Evolutionary conservation across 495 filamentous ascomycete species (phyloP).

Genomic region (Xylaria cubensis): DNA sequence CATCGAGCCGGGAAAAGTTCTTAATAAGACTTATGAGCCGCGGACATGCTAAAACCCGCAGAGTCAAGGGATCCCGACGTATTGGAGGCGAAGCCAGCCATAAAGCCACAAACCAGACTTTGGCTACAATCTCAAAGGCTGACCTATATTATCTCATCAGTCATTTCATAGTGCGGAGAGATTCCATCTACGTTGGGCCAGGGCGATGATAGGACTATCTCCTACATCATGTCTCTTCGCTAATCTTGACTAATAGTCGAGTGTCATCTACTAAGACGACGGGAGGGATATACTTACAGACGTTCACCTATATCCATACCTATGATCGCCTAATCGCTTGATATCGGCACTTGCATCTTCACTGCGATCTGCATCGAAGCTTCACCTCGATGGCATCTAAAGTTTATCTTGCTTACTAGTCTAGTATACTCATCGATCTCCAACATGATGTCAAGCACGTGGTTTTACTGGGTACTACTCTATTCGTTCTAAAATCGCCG

Average conservation of each 20-base stretch:
- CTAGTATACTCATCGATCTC: neutral
- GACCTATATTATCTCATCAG: neutral
- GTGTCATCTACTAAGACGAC: neutral
- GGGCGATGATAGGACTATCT: neutral
- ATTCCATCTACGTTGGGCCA: no score
- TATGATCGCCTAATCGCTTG: neutral
- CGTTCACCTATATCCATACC: neutral
- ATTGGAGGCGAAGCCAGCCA: neutral
- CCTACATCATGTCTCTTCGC: neutral
- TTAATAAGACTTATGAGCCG: neutral
- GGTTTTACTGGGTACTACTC: neutral
- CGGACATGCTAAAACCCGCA: neutral
- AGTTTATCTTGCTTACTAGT: neutral
- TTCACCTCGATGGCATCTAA: neutral
- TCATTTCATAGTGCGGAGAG: neutral
- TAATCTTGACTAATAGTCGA: neutral
- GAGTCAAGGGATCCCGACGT: neutral
- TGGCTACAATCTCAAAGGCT: neutral
- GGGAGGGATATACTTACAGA: neutral
- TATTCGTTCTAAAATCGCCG: neutral
- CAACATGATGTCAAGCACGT: neutral
- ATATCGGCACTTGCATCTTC: neutral
- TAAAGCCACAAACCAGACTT: neutral
- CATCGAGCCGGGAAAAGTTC: neutral
- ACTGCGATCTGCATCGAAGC: neutral